Percentiles rank a stretch among this genome's conserved stretches.
These are phyloP conservation scores for Mycosphaerella arachidis DNA, from an alignment of 2,329 filamentous ascomycete genomes.

Conservation along the genomic window DNA sequence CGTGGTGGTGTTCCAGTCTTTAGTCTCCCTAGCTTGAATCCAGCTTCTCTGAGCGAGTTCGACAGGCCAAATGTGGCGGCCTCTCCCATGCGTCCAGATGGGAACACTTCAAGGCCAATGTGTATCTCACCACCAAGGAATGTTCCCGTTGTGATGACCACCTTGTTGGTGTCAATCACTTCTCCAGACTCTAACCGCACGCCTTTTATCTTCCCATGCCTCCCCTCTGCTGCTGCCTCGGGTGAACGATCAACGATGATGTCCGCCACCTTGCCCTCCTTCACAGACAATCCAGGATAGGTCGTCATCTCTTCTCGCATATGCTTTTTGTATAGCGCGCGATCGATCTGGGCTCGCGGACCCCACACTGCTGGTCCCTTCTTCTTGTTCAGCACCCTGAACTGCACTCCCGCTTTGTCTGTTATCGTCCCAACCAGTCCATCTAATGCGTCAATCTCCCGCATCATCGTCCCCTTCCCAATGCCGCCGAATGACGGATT, in stretches of 20 bases:
- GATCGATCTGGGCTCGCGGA: conserved; percentile 91
- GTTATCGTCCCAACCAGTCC: conserved; percentile 83
- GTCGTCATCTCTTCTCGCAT: conserved; percentile 81
- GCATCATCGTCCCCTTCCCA: conserved; percentile 92
- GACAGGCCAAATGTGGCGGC: conserved; percentile 88
- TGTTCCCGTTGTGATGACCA: conserved; percentile 93
- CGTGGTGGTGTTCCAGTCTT: conserved; percentile 96
- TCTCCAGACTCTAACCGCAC: conserved; percentile 84
- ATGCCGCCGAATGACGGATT: conserved; percentile 98
- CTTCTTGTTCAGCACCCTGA: conserved; percentile 77
- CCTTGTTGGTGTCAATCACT: conserved; percentile 70
- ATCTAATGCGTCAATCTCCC: conserved; percentile 92
- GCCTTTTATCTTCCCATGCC: conserved; percentile 71
- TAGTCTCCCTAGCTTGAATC: conserved; percentile 80
- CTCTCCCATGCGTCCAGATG: conserved; percentile 89
- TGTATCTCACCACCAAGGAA: conserved; percentile 96
- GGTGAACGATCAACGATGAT: conserved; percentile 66
- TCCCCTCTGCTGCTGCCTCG: conserved; percentile 42
- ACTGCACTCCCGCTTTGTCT: conserved; percentile 93
- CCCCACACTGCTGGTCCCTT: conserved; percentile 98
- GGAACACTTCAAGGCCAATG: conserved; percentile 75
- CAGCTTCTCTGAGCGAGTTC: conserved; percentile 81
- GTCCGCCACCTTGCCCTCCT: conserved; percentile 86
- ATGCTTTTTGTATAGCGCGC: conserved; percentile 78
- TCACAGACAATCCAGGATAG: conserved; percentile 73